Base-by-base conservation (phyloP, 352 stramenopile species). In the Phytophthora lateralis region DNA sequence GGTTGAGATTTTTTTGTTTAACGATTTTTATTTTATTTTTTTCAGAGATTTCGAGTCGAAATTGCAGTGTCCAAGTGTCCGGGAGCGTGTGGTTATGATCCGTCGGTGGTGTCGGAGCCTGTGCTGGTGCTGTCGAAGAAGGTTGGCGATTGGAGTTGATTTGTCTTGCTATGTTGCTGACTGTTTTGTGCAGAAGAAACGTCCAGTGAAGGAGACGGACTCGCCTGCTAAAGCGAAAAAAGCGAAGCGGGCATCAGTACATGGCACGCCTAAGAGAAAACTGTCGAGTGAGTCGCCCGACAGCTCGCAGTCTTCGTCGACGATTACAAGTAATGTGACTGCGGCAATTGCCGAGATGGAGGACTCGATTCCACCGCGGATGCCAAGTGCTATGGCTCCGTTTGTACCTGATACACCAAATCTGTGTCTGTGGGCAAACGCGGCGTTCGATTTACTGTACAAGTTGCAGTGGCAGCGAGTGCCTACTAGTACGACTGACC, bases 71-170 rank as follows among this genome's bases (percentile, higher is more conserved):
- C 80, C 0, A 61, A 42, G 15, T 90, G 82, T 41, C 57, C 66
- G 10, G 48, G 72, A 10, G 17, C 24, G 10, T 75, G 71, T 26
- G 37, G 45, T 14, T 59, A 61, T 12, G 51, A 64, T 2, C 30
- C 20, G 20, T 64, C 58, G n/a, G 78, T 69, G 14, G 68, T 88
- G 32, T 85, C 76, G 4, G 65, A 78, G 3, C 63, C 76, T 2
- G 77, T 91, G 11, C 63, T 89, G 10, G 80, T 91, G 26, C 51
- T 91, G 17, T 91, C 82, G 0, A 89, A 89, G 24, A 91, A 88
- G 72, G 82, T 87, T 11, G 9, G 7, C 11, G 9, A 17, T 12
- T 44, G 6, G 38, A 29, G 17, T 20, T 44, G 15, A 21, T 20
- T 35, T 17, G 18, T 14, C 30, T n/a, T 18, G 7, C 7, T 32